These are phyloP conservation scores for Zygosaccharomyces pseudobailii DNA, from an alignment of 1,139 yeast species.

Conservation along the genomic window DNA sequence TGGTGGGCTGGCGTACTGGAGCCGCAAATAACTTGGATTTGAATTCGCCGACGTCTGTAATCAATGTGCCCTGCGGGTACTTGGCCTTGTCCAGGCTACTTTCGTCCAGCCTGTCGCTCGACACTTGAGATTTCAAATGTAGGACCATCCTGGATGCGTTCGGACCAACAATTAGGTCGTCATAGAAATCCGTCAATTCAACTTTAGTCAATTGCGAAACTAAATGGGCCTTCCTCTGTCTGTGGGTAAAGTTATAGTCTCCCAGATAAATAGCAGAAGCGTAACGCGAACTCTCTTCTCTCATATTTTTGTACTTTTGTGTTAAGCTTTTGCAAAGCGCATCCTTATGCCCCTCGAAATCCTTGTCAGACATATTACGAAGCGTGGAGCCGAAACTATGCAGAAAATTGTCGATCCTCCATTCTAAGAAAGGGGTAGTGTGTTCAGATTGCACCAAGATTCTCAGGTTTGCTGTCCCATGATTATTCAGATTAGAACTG, in stretches of 20 bases:
- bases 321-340: conserved; percentile 63
- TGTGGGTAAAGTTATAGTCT: conserved; percentile 64
- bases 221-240: conserved; percentile 52
- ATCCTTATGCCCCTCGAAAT: conserved; percentile 61
- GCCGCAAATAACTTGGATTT: conserved; percentile 42
- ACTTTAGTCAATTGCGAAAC: conserved; percentile 50
- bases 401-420: conserved; percentile 69
- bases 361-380: conserved; percentile 51
- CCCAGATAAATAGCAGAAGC: conserved; percentile 71
- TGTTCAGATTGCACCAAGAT: conserved; percentile 85
- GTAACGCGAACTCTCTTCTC: conserved; percentile 66
- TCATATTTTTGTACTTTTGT: conserved; percentile 69
- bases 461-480: conserved; percentile 74
- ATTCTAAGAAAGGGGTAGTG: conserved; percentile 66
- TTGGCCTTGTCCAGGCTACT: conserved; percentile 19
- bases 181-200: conserved; percentile 56
- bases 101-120: conserved; percentile 27
- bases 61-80: conserved; percentile 37
- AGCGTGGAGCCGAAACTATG: conserved; percentile 33
- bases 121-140: conserved; percentile 61
- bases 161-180: conserved; percentile 41
- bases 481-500: conserved; percentile 61
- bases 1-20: conserved; percentile 41
- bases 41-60: conserved; percentile 40
- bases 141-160: conserved; percentile 52